Percentiles rank a stretch among this genome's conserved stretches.
Evolutionary conservation across 2,329 filamentous ascomycete species (phyloP).

Genomic region (Alternaria sp.): DNA sequence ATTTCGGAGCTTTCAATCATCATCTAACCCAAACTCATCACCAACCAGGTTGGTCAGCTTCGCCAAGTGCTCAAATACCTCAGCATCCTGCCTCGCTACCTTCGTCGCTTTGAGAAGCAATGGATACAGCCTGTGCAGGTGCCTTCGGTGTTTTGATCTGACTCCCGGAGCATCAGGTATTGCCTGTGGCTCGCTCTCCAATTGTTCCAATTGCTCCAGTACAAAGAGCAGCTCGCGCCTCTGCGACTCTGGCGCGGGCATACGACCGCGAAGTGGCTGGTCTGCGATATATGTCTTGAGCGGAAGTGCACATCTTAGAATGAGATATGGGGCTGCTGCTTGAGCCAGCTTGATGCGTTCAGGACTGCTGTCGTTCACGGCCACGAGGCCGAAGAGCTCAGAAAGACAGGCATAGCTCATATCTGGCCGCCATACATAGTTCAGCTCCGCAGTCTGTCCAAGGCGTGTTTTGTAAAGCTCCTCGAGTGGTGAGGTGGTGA

Average conservation of each 20-base stretch:
- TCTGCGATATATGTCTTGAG: slow-evolving; percentile 89
- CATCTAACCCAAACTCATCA: slow-evolving; percentile 46
- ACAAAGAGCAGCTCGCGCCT: slow-evolving; percentile 79
- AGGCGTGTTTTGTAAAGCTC: slow-evolving; percentile 70
- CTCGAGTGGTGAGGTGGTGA: slow-evolving; percentile 63
- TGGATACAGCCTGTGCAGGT: slow-evolving; percentile 82
- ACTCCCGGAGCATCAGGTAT: slow-evolving; percentile 62
- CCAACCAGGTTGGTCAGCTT: slow-evolving; percentile 55
- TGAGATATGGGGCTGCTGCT: slow-evolving; percentile 79
- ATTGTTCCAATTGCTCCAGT: slow-evolving; percentile 69
- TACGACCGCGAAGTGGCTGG: slow-evolving; percentile 83
- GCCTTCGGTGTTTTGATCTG: slow-evolving; percentile 64
- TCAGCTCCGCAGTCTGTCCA: slow-evolving; percentile 75
- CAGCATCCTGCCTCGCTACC: slow-evolving; percentile 69
- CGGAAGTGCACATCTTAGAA: slow-evolving; percentile 80
- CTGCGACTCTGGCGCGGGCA: slow-evolving; percentile 86
- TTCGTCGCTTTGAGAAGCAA: slow-evolving; percentile 71
- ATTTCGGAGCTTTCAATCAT: slow-evolving; percentile 21
- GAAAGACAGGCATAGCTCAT: slow-evolving; percentile 85
- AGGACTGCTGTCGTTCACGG: slow-evolving; percentile 58
- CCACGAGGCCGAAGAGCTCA: slow-evolving; percentile 69
- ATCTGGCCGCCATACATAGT: slow-evolving; percentile 69
- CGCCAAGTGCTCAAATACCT: slow-evolving; percentile 60
- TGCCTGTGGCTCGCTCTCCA: slow-evolving; percentile 74
- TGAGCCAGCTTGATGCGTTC: slow-evolving; percentile 70